These are phyloP conservation scores for Cyphellophora attinorum DNA, from an alignment of 2,329 filamentous ascomycete genomes.

Conservation along the genomic window DNA sequence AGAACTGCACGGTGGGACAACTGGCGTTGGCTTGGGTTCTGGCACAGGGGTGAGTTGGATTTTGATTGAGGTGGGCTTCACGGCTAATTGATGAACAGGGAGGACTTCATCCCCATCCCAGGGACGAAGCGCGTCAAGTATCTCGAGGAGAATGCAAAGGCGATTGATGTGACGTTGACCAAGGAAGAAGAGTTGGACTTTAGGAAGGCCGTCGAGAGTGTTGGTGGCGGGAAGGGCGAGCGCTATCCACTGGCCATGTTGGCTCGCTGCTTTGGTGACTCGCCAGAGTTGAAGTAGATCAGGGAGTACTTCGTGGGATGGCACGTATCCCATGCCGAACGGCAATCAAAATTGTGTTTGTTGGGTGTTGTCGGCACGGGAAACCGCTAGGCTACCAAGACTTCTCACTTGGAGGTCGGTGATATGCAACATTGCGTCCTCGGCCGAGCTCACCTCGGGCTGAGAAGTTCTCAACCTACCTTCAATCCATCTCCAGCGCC, in stretches of 20 bases:
- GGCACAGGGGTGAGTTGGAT: conserved; percentile 39
- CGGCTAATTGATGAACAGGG: not conserved
- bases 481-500: no score
- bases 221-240: conserved; percentile 5
- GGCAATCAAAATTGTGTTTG: no score
- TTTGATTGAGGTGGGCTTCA: not conserved
- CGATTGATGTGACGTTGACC: conserved; percentile 7
- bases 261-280: conserved; percentile 4
- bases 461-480: no score
- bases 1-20: conserved; percentile 46
- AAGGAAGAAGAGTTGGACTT: conserved; percentile 6
- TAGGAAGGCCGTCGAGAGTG: conserved; percentile 4
- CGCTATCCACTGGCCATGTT: conserved; percentile 4
- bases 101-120: conserved; percentile 51
- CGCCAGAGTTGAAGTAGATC: conserved; percentile 6
- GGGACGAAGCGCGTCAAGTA: conserved; percentile 41
- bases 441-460: no score
- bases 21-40: conserved; percentile 55
- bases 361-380: no score
- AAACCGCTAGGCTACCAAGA: no score
- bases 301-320: no score
- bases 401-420: no score
- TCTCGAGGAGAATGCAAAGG: conserved; percentile 32
- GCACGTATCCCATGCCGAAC: no score
- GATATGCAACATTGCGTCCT: no score